Percentiles rank a stretch among this genome's conserved stretches.
Conservation (phyloP, 2,329 filamentous ascomycete species). For the Beauveria asiatica region DNA sequence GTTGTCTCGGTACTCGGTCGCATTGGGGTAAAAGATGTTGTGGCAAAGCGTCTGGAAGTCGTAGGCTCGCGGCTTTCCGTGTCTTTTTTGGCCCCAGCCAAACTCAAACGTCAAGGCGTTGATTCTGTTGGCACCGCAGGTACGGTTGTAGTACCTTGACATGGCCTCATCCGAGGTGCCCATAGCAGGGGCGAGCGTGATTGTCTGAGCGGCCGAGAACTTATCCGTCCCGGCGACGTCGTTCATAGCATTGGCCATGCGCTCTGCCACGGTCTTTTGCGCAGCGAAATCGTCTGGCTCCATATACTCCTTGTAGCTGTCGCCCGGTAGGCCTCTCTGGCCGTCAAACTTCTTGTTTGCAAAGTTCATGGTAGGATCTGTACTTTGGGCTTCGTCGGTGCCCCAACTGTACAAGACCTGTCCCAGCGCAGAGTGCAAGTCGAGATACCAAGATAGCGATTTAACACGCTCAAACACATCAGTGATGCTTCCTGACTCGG, state of each 20-base stretch:
- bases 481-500: conserved; percentile 46
- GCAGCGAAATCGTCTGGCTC: conserved; percentile 24
- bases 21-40: conserved; percentile 38
- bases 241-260: conserved; percentile 31
- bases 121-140: conserved; percentile 28
- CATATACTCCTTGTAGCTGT: conserved; percentile 40
- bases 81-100: conserved; percentile 20
- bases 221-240: neutral
- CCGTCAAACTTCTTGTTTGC: conserved; percentile 42
- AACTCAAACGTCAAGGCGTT: conserved; percentile 40
- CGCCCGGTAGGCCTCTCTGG: conserved; percentile 38
- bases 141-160: conserved; percentile 29
- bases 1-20: conserved; percentile 32
- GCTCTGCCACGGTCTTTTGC: conserved; percentile 24
- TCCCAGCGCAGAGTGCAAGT: conserved; percentile 47
- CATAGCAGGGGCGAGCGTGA: conserved; percentile 35
- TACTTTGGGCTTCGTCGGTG: conserved; percentile 42
- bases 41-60: neutral
- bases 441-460: conserved; percentile 47
- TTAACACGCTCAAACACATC: conserved; percentile 42
- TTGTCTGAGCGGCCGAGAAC: conserved; percentile 20
- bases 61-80: neutral
- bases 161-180: conserved; percentile 39
- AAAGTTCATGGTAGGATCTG: conserved; percentile 40
- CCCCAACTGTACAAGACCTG: conserved; percentile 49